Conservation (phyloP, 345 rosid genomes). For the Citrus glauca region DNA sequence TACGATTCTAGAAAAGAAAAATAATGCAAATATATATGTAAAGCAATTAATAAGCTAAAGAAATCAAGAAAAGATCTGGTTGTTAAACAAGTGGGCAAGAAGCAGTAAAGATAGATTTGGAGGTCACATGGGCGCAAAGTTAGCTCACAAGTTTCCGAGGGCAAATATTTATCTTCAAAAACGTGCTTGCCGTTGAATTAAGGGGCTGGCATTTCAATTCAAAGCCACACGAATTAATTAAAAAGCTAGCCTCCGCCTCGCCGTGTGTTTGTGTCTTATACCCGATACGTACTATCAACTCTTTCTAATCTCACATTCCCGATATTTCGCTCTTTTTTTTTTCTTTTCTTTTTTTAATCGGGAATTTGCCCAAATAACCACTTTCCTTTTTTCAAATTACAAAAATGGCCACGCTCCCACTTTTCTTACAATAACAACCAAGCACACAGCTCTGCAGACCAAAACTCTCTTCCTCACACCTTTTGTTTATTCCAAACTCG, state of each 20-base stretch:
- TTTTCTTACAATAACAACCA: too few relatives aligned
- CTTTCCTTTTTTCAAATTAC: too few relatives aligned
- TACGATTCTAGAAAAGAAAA: too few relatives aligned
- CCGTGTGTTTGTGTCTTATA: too few relatives aligned
- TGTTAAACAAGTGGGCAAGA: background rate
- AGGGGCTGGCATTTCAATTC: conserved; percentile 23
- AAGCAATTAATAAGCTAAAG: background rate
- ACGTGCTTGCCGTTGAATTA: conserved; percentile 3
- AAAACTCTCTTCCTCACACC: too few relatives aligned
- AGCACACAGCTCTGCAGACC: too few relatives aligned
- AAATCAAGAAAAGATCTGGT: background rate
- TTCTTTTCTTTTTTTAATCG: too few relatives aligned
- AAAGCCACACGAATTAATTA: conserved; percentile 13
- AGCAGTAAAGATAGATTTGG: background rate
- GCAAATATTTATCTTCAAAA: background rate
- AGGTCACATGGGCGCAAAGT: conserved; percentile 21
- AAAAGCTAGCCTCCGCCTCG: background rate
- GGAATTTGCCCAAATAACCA: too few relatives aligned
- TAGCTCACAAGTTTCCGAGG: conserved; percentile 13
- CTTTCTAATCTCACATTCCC: background rate
- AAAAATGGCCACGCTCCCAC: too few relatives aligned
- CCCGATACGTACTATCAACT: background rate
- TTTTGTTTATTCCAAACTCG: too few relatives aligned
- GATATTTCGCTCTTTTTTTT: background rate
- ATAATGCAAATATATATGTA: too few relatives aligned